These are phyloP conservation scores for Saturnispora hagleri DNA, from an alignment of 805 yeast genomes.

Conservation along the genomic window DNA sequence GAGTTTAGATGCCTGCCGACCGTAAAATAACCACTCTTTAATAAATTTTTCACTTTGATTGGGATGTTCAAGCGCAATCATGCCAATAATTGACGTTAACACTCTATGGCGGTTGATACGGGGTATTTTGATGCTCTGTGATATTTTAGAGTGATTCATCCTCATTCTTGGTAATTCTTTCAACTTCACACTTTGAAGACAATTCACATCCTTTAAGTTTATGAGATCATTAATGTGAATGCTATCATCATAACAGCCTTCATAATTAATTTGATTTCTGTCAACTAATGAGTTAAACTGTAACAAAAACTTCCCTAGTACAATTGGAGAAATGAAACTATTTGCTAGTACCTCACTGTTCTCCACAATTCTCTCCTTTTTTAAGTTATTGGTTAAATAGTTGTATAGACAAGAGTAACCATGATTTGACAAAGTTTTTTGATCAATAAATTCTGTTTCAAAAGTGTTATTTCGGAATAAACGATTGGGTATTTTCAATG, in stretches of 20 bases:
- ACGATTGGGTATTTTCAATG: background rate
- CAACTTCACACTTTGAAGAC: constrained; percentile 1
- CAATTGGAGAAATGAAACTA: background rate
- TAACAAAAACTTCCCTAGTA: background rate
- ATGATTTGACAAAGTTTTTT: constrained; percentile 7
- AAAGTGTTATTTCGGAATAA: background rate
- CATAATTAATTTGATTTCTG: background rate
- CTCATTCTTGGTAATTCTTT: constrained; percentile 1
- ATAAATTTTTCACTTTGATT: constrained; percentile 16
- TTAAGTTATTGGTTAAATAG: background rate
- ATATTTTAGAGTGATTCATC: background rate
- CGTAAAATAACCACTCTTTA: constrained; percentile 23
- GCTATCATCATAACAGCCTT: background rate
- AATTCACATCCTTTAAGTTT: background rate
- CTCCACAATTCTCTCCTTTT: constrained; percentile 1
- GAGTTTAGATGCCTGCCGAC: constrained; percentile 10
- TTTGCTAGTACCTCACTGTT: background rate
- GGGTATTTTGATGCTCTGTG: constrained; percentile 15
- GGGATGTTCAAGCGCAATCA: constrained; percentile 19
- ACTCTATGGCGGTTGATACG: constrained; percentile 14
- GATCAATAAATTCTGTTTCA: constrained; percentile 4
- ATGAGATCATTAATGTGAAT: background rate
- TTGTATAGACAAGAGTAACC: constrained; percentile 8
- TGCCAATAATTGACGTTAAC: constrained; percentile 21
- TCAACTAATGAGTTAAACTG: constrained; percentile 2